Percentiles rank a stretch among this genome's conserved stretches.
phyloP scores from a whole-genome alignment of 2,329 filamentous ascomycete species.

The Colletotrichum sp. region DNA sequence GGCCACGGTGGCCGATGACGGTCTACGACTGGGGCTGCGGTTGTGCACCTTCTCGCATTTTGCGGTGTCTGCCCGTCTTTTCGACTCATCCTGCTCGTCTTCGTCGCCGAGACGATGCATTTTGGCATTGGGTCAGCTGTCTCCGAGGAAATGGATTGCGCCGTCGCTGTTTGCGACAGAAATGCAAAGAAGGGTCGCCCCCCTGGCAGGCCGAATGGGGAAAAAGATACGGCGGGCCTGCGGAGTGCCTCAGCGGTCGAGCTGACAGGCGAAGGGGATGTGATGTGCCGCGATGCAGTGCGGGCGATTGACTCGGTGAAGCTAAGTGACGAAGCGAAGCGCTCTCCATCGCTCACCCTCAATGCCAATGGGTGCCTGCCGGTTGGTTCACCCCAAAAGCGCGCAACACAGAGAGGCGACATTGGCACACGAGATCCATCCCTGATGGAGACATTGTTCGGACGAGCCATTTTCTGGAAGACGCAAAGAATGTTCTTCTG shows the following conservation, averaged over 20 bases:
- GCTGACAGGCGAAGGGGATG: not conserved
- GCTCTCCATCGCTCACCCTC: not conserved
- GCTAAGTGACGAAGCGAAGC: not conserved
- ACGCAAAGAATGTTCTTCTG: not conserved
- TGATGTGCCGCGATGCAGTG: not conserved
- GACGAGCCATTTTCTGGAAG: conserved; percentile 22
- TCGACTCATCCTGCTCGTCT: not conserved
- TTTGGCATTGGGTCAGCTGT: not conserved
- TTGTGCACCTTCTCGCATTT: not conserved
- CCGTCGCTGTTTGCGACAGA: not conserved
- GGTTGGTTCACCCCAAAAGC: conserved; percentile 9
- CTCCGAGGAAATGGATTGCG: not conserved
- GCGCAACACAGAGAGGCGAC: not conserved
- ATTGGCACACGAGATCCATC: not conserved
- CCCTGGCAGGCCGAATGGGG: not conserved
- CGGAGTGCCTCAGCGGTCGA: not conserved
- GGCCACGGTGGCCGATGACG: not conserved
- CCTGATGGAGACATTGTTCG: conserved; percentile 10
- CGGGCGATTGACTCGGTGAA: not conserved
- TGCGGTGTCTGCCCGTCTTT: not conserved
- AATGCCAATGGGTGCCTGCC: not conserved
- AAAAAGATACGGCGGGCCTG: not conserved
- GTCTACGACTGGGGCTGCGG: not conserved
- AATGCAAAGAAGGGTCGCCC: not conserved
- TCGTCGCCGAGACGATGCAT: not conserved